Conservation (phyloP, 2,329 filamentous ascomycete species). For the Beauveria pseudobassiana region DNA sequence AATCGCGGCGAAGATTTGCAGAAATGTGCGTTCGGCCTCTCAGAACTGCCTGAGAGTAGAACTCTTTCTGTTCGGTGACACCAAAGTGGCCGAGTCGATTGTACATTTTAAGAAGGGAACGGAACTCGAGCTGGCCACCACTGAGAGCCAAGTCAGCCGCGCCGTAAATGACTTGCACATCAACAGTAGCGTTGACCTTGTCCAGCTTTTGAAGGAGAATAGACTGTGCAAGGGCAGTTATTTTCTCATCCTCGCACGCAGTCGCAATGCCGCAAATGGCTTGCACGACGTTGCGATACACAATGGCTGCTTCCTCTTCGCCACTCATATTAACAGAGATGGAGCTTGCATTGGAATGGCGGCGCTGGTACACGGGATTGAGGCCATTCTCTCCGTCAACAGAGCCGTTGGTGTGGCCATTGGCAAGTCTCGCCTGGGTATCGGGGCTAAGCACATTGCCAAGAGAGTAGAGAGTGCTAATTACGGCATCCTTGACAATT, state of each 20-base stretch:
- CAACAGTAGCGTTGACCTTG: slow-evolving; percentile 71
- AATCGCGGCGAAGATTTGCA: slow-evolving; percentile 56
- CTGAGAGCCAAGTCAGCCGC: slow-evolving; percentile 69
- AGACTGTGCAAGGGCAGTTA: slow-evolving; percentile 84
- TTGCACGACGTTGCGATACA: slow-evolving; percentile 86
- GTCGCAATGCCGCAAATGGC: slow-evolving; percentile 87
- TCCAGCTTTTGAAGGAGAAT: slow-evolving; percentile 96
- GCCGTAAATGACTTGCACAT: slow-evolving; percentile 78
- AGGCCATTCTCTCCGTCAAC: slow-evolving; percentile 30
- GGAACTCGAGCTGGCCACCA: slow-evolving; percentile 75
- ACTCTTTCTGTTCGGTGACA: slow-evolving; percentile 58
- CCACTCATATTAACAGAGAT: slow-evolving; percentile 70
- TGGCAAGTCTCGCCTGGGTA: slow-evolving; percentile 45
- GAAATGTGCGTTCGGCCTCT: slow-evolving; percentile 77
- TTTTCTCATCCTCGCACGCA: slow-evolving; percentile 78
- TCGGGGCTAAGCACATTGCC: slow-evolving; percentile 86
- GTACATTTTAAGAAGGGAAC: slow-evolving; percentile 77
- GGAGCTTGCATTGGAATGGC: slow-evolving; percentile 62
- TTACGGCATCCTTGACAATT: slow-evolving; percentile 84
- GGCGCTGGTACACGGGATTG: slow-evolving; percentile 42
- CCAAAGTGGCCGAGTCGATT: slow-evolving; percentile 67
- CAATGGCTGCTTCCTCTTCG: slow-evolving; percentile 69
- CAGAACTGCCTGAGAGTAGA: slow-evolving; percentile 66
- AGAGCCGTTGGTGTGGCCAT: slow-evolving; percentile 41
- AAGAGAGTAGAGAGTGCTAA: slow-evolving; percentile 92